Conservation (phyloP, 257 asterid genomes). For the Prunella vulgaris region DNA sequence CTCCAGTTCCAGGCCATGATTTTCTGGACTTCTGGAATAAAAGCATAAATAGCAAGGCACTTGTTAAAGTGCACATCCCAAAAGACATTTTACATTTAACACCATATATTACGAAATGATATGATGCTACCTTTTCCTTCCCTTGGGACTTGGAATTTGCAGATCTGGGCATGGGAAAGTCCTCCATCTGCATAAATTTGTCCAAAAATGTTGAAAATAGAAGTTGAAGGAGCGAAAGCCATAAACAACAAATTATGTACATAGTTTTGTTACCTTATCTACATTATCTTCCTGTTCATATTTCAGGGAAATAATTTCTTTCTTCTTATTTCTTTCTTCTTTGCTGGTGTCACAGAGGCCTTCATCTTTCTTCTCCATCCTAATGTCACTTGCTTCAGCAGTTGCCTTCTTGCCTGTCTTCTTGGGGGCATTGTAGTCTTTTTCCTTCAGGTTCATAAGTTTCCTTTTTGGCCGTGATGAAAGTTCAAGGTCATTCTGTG, state of each 20-base stretch:
- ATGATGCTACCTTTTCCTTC: conserved; percentile 32
- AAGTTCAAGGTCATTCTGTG: conserved; percentile 20
- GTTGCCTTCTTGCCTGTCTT: conserved; percentile 17
- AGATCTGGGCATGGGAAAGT: conserved; percentile 24
- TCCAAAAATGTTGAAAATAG: background rate
- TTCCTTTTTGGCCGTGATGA: conserved; percentile 20
- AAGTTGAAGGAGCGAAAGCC: background rate
- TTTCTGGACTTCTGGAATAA: conserved; percentile 30
- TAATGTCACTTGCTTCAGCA: conserved; percentile 22
- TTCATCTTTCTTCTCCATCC: conserved; percentile 27
- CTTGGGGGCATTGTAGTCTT: background rate
- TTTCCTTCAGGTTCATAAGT: conserved; percentile 23
- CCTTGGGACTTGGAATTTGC: conserved; percentile 24
- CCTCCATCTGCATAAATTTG: conserved; percentile 23
- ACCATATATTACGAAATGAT: background rate
- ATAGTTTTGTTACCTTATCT: conserved; percentile 24
- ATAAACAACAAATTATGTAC: conserved; percentile 9
- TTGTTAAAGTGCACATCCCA: conserved; percentile 15
- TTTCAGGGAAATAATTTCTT: conserved; percentile 20
- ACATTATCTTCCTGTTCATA: conserved; percentile 7
- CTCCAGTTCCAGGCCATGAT: conserved; percentile 21
- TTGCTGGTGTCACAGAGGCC: conserved; percentile 5
- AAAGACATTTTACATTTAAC: conserved; percentile 10
- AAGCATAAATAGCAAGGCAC: conserved; percentile 17
- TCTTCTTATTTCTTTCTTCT: conserved; percentile 18